phyloP scores from a whole-genome alignment of 768 basidiomycete genomes.

The Tulasnella sp. region DNA sequence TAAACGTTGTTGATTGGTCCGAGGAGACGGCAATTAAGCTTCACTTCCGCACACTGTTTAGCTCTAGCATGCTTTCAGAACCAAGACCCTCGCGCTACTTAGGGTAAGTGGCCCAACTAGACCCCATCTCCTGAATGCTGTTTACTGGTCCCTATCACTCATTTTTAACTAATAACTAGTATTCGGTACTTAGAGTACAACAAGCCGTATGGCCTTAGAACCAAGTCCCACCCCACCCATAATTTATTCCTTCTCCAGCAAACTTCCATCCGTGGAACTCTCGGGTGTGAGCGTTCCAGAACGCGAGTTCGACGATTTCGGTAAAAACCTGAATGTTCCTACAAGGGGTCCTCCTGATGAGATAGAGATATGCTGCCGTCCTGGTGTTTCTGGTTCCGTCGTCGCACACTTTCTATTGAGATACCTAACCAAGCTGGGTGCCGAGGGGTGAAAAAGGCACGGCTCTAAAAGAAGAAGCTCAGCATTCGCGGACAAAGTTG shows the following conservation, averaged over 20 bases:
- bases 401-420: background rate
- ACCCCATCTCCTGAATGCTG: no score
- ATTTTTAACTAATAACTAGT: no score
- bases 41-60: no score
- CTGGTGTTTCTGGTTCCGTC: background rate
- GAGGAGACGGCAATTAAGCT: no score
- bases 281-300: background rate
- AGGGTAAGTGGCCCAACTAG: no score
- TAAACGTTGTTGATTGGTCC: no score
- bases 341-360: background rate
- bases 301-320: background rate
- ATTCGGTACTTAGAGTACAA: no score
- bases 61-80: no score
- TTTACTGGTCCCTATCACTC: no score
- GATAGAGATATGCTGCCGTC: background rate
- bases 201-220: no score
- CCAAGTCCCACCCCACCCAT: background rate
- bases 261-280: no score
- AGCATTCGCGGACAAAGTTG: background rate
- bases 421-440: background rate
- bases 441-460: background rate
- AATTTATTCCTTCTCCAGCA: background rate
- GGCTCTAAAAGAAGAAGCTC: background rate
- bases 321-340: background rate
- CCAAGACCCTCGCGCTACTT: no score